Evolutionary conservation across 73 alveolate species (phyloP).

Genomic region (Uronychia binucleata): DNA sequence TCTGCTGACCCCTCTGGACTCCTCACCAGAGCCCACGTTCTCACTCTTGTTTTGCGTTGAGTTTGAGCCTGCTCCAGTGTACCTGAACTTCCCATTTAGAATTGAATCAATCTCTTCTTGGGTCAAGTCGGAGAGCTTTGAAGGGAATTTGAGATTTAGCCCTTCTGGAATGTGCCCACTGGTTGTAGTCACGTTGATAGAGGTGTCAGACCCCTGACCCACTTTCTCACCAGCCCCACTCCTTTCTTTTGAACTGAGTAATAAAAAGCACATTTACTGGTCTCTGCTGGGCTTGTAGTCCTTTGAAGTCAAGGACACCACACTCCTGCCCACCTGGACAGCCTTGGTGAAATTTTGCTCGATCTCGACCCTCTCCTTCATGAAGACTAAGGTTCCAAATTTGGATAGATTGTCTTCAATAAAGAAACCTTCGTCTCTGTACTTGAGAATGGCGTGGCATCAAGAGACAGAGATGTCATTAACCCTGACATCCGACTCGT

Average conservation of each 20-base stretch:
- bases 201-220: background rate
- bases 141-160: background rate
- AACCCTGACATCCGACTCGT: conserved; percentile 76
- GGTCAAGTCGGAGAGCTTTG: background rate
- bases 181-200: background rate
- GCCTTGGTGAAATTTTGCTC: conserved; percentile 31
- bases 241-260: background rate
- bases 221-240: background rate
- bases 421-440: conserved; percentile 59
- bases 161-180: background rate
- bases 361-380: conserved; percentile 47
- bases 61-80: background rate
- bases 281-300: background rate
- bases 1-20: background rate
- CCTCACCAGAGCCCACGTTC: background rate
- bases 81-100: background rate
- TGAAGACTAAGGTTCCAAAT: conserved; percentile 86
- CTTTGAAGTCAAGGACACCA: conserved; percentile 47
- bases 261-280: no score
- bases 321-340: conserved; percentile 71
- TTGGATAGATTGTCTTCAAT: conserved; percentile 83
- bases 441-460: conserved; percentile 75
- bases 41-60: background rate
- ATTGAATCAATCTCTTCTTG: background rate
- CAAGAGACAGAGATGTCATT: conserved; percentile 89